Evolutionary conservation across 768 basidiomycete genomes (phyloP).

Genomic region (Boletales sp.): DNA sequence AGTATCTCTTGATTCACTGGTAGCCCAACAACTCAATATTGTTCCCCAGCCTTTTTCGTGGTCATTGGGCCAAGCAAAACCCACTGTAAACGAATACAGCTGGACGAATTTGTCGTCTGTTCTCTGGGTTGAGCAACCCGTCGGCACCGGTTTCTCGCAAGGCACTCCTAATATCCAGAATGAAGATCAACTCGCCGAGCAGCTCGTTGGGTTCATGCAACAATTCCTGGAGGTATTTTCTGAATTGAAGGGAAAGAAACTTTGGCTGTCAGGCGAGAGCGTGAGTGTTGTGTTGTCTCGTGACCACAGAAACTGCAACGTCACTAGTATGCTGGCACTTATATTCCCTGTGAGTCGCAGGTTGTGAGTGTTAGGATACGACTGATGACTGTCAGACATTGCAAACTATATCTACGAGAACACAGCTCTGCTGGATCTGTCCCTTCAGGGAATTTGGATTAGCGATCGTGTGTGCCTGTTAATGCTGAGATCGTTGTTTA

Average conservation of each 20-base stretch:
- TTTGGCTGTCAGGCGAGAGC: constrained; percentile 72
- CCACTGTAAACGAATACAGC: constrained; percentile 62
- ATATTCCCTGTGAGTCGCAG: constrained; percentile 48
- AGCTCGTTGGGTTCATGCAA: constrained; percentile 56
- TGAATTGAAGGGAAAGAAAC: constrained; percentile 68
- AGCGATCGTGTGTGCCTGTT: constrained; percentile 54
- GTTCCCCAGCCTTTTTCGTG: constrained; percentile 58
- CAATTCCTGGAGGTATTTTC: constrained; percentile 75
- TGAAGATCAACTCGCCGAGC: constrained; percentile 55
- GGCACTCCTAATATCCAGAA: constrained; percentile 60
- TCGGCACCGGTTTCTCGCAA: constrained; percentile 76
- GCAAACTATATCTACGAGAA: constrained; percentile 71
- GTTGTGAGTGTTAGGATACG: not conserved
- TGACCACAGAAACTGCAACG: not conserved
- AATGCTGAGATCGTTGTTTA: not conserved
- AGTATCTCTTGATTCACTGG: constrained; percentile 20
- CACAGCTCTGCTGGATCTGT: constrained; percentile 47
- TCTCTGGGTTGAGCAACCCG: constrained; percentile 75
- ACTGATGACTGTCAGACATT: constrained; percentile 45
- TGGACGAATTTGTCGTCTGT: constrained; percentile 80
- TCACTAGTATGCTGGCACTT: constrained; percentile 67
- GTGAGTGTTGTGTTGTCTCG: constrained; percentile 38
- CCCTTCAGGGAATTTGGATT: constrained; percentile 70
- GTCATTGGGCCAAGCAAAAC: constrained; percentile 58
- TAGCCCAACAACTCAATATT: constrained; percentile 13